Base-by-base conservation (phyloP, 2,329 filamentous ascomycete species). In the Colletotrichum cereale region DNA sequence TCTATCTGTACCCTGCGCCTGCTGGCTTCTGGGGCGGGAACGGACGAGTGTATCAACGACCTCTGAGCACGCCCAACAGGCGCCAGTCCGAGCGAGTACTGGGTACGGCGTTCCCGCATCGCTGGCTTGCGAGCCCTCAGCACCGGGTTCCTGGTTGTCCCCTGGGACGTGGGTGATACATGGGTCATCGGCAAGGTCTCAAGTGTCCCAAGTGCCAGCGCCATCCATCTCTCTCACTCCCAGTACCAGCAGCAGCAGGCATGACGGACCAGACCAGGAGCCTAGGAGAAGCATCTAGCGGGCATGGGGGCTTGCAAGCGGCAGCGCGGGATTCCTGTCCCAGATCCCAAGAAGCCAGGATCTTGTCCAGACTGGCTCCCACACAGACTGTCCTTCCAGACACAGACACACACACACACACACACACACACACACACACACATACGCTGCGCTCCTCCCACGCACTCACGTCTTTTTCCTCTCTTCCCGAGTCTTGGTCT, bases 121-220 rank as follows among this genome's bases (percentile, higher is more conserved):
- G 38, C 50, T 73, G 65, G 69, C 56, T 48, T 62, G 29, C 48
- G 55, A 72, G 64, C 40, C 36, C 29, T 21, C n/a, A 57, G 67
- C 73, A 38, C 71, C 67, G 42, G 66, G 63, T 67, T 67, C 67
- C 71, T 74, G 73, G 73, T 74, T 56, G 53, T 55, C 31, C 50
- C 71, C 38, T 58, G 62, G 72, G 66, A 66, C 67, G 65, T 66
- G 73, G 73, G 62, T 72, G 71, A 71, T 62, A 74, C 73, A 66
- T 71, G 70, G 70, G 68, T 53, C 44, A 47, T 50, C 47, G 69
- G 69, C 65, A 61, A 62, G 63, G 67, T 71, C 67, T 67, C 63
- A 62, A 66, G 48, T 67, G 52, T 34, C 52, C 38, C 56, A 55
- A 62, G 70, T 62, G 53, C 60, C 66, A 67, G 50, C 38, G 47